Percentiles rank a stretch among this genome's conserved stretches.
These are phyloP conservation scores for Penicillium cosmopolitanum DNA, from an alignment of 495 filamentous ascomycete genomes.

Conservation along the genomic window DNA sequence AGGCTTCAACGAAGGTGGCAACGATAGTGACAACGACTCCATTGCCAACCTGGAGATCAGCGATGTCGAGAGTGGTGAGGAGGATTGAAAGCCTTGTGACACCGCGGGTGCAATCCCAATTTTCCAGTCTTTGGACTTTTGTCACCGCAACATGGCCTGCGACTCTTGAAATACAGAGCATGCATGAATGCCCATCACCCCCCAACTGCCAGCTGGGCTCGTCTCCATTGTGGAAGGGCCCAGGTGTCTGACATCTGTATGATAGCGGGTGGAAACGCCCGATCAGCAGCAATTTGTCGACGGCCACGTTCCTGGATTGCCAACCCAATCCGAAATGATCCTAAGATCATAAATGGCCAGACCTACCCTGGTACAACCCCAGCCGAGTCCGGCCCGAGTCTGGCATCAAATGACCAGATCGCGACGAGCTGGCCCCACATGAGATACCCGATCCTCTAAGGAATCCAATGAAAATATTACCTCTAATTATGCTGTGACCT, in stretches of 20 bases:
- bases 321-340: neutral
- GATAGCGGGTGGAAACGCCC: neutral
- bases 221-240: neutral
- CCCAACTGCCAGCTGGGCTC: conserved; percentile 3
- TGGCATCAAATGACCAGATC: neutral
- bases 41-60: conserved; percentile 49
- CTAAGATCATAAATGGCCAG: neutral
- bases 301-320: neutral
- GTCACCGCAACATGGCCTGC: conserved; percentile 5
- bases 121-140: neutral
- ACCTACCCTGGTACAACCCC: neutral
- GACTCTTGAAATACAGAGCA: conserved; percentile 23
- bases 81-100: conserved; percentile 33
- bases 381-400: neutral
- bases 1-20: conserved; percentile 40
- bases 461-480: conserved; percentile 15
- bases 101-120: conserved; percentile 2
- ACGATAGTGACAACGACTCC: conserved; percentile 41
- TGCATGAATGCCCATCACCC: conserved; percentile 2
- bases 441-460: conserved; percentile 22
- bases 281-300: neutral
- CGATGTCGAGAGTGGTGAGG: conserved; percentile 49
- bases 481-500: neutral
- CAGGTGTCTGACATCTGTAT: conserved; percentile 1
- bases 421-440: neutral